A percentile compares a stretch with the other conserved stretches of the same genome.
These are phyloP conservation scores for Pseudevernia furfuracea DNA, from an alignment of 495 filamentous ascomycete species.

Conservation along the genomic window DNA sequence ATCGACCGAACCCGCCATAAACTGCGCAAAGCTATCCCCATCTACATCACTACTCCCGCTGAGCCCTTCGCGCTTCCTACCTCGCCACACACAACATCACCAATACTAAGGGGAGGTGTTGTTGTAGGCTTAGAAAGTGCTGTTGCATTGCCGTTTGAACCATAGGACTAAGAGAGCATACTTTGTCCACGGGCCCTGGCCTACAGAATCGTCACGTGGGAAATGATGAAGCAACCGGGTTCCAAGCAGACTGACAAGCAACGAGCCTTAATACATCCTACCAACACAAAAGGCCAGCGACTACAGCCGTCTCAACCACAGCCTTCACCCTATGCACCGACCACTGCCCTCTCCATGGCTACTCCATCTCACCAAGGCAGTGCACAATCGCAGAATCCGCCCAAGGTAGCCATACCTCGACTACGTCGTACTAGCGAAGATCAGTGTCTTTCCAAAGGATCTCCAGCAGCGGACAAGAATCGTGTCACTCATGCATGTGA, in stretches of 20 bases:
- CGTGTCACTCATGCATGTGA: slow-evolving; percentile 56
- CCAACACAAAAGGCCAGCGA: not conserved
- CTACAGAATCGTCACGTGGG: not conserved
- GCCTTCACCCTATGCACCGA: not conserved
- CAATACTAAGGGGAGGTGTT: not conserved
- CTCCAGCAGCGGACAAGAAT: slow-evolving; percentile 19
- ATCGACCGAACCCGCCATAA: not conserved
- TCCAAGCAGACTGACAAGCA: slow-evolving; percentile 7
- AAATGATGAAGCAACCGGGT: not conserved
- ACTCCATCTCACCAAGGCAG: not conserved
- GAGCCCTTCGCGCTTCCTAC: not conserved
- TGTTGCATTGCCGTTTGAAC: not conserved
- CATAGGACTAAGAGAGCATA: not conserved
- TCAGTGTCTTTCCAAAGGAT: slow-evolving; percentile 23
- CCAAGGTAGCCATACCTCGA: slow-evolving; percentile 45
- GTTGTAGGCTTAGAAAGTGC: not conserved
- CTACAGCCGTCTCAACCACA: not conserved
- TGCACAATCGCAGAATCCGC: not conserved
- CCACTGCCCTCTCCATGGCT: not conserved
- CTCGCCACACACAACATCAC: not conserved
- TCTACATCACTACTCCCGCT: not conserved
- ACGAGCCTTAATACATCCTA: not conserved
- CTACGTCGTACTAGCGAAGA: slow-evolving; percentile 20
- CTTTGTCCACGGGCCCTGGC: not conserved
- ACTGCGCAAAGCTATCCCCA: not conserved